Conservation (phyloP, 768 basidiomycete genomes). For the Auricularia sp. region DNA sequence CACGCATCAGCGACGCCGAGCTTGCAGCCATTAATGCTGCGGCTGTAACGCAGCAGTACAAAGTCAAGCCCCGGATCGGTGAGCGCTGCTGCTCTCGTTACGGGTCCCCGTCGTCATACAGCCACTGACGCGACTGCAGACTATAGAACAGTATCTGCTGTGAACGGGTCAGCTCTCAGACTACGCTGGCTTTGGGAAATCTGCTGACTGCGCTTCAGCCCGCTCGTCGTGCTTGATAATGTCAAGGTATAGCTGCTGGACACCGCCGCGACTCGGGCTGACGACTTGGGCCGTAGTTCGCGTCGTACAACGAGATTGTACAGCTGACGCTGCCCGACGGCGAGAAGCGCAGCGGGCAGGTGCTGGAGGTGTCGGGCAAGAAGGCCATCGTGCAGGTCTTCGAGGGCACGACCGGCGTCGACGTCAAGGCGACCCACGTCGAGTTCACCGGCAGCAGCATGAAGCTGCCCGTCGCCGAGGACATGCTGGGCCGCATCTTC, state of each 20-base stretch:
- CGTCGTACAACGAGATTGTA: constrained; percentile 98
- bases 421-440: constrained; percentile 94
- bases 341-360: constrained; percentile 89
- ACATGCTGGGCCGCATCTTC: constrained; percentile 98
- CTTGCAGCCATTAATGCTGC: constrained; percentile 76
- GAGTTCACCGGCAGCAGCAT: constrained; percentile 97
- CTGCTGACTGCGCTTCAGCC: constrained; percentile 42
- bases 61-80: constrained; percentile 85
- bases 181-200: too few species aligned
- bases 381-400: constrained; percentile 99
- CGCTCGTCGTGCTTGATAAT: constrained; percentile 93
- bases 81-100: constrained; percentile 18
- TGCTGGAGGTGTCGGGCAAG: constrained; percentile 95
- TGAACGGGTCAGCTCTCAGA: constrained; percentile 69
- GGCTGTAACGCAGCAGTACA: constrained; percentile 81
- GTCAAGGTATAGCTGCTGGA: constrained; percentile 64
- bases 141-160: constrained; percentile 95
- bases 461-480: constrained; percentile 97
- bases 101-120: neutral
- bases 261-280: neutral
- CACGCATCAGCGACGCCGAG: constrained; percentile 61
- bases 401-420: constrained; percentile 94
- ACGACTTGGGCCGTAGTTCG: constrained; percentile 47
- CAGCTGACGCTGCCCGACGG: constrained; percentile 92
- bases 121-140: constrained; percentile 35